Evolutionary conservation across 306 rosid genomes (phyloP), one percentile per base, ranked within the genome.

Genomic region (Notholithocarpus densiflorus): DNA sequence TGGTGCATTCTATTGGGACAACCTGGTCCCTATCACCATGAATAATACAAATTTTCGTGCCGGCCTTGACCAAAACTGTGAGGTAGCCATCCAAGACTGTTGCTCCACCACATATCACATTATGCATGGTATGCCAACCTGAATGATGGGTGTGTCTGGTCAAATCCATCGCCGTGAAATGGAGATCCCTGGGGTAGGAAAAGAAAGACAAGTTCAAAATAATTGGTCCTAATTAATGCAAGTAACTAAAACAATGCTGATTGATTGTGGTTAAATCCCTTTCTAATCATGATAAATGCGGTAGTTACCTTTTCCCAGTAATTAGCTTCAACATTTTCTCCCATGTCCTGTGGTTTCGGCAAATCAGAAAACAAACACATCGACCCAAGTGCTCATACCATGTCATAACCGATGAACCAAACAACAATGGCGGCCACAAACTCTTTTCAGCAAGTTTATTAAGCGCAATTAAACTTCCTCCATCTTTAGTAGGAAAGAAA

Each of bases 331-430:
- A 55, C 26, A 93, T 81, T 60, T 53, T 73, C 79, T 94, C 98
- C 96, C 93, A 90, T 27, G 72, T 43, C 83, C 89, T 86, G 85
- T 94, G 97, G 83, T 92, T 83, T 81, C 94, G 89, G 88, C 97
- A 94, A 52, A 83, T 51, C 60, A 92, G 6, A 13, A 89, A 85
- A 78, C 98, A 94, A 32, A 89, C 86, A 7, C 88, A 86, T 78
- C 97, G 90, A 72, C 97, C 93, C 73, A 93, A 68, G 72, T 93
- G 98, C 81, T 91, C 98, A 75, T 93, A 91, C 98, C 98, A 91
- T 54, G 98, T 89, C 97, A 93, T 89, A 24, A 91, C 85, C 61
- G 97, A 82, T 69, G 90, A 76, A 57, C 89, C 91, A 74, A 90
- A 90, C 81, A 83, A 54, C 34, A 87, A 20, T 26, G 91, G 92